Conservation (phyloP, 2,329 filamentous ascomycete species). For the Metarhizium anisopliae region DNA sequence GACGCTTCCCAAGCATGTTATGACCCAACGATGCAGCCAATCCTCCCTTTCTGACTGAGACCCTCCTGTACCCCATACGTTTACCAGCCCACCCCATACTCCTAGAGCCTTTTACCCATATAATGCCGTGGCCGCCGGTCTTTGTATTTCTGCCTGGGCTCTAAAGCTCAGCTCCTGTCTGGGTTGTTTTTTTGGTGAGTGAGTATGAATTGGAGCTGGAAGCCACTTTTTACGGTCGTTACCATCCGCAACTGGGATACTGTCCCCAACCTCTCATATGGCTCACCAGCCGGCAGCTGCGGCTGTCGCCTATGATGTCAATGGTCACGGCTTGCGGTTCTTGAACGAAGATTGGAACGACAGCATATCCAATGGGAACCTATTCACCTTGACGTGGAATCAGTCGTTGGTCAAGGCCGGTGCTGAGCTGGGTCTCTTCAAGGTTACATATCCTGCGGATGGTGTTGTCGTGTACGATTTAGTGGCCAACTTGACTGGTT, state of each 20-base stretch:
- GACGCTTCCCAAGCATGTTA: constrained; percentile 8
- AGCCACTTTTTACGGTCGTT: not conserved
- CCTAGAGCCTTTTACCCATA: constrained; percentile 7
- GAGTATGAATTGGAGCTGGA: constrained; percentile 3
- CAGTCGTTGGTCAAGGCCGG: constrained; percentile 13
- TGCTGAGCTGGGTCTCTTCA: constrained; percentile 20
- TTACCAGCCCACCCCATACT: not conserved
- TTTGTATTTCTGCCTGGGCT: constrained; percentile 5
- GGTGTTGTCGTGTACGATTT: constrained; percentile 20
- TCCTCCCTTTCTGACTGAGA: constrained; percentile 20
- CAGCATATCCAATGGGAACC: constrained; percentile 22
- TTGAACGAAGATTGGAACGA: constrained; percentile 25
- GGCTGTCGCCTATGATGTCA: constrained; percentile 7
- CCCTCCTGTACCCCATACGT: constrained; percentile 7
- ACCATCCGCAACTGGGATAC: constrained; percentile 3
- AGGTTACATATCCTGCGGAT: constrained; percentile 20
- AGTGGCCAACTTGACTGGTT: constrained; percentile 21
- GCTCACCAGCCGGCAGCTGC: constrained; percentile 10
- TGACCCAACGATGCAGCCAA: constrained; percentile 12
- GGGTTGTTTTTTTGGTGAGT: not conserved
- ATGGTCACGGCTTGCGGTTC: constrained; percentile 20
- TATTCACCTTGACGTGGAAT: constrained; percentile 22
- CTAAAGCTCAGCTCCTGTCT: not conserved
- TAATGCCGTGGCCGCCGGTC: constrained; percentile 11
- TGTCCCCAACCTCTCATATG: constrained; percentile 9